A percentile compares a stretch with the other conserved stretches of the same genome.
These are phyloP conservation scores for Polyplosphaeria fusca DNA, from an alignment of 495 filamentous ascomycete species.

Conservation along the genomic window DNA sequence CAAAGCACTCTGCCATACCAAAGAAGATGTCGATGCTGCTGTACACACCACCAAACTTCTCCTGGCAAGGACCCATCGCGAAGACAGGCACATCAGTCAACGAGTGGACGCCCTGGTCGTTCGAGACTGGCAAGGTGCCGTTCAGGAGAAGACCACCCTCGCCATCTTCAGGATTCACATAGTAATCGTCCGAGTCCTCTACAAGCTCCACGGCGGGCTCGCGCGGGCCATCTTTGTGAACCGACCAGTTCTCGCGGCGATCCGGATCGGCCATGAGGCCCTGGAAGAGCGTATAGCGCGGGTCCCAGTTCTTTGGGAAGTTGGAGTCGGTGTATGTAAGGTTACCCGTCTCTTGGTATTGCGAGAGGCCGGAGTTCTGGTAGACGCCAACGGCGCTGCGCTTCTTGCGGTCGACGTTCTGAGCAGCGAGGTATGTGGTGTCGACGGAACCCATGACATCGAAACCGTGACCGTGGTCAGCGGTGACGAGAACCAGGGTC, in stretches of 20 bases:
- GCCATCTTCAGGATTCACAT: slow-evolving; percentile 60
- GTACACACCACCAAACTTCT: slow-evolving; percentile 65
- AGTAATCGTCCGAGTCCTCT: slow-evolving; percentile 45
- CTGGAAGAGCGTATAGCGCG: slow-evolving; percentile 67
- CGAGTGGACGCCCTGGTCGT: slow-evolving; percentile 63
- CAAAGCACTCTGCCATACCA: slow-evolving; percentile 66
- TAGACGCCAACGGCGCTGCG: slow-evolving; percentile 67
- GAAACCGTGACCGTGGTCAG: slow-evolving; percentile 77
- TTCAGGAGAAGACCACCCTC: slow-evolving; percentile 64
- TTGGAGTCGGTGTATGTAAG: slow-evolving; percentile 59
- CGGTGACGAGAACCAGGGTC: slow-evolving; percentile 67
- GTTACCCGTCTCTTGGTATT: slow-evolving; percentile 53
- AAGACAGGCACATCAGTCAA: slow-evolving; percentile 75
- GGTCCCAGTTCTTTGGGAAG: slow-evolving; percentile 74
- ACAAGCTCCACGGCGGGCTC: slow-evolving; percentile 51
- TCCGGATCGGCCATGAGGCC: slow-evolving; percentile 65
- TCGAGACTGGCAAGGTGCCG: slow-evolving; percentile 59
- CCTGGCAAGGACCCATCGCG: slow-evolving; percentile 68
- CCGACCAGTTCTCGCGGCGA: slow-evolving; percentile 62
- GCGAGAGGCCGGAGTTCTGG: slow-evolving; percentile 61
- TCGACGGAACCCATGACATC: slow-evolving; percentile 58
- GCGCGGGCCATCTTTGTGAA: slow-evolving; percentile 48
- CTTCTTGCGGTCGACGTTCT: slow-evolving; percentile 60
- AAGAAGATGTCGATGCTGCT: slow-evolving; percentile 70
- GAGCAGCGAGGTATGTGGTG: slow-evolving; percentile 58